A percentile compares a stretch with the other conserved stretches of the same genome.
These are phyloP conservation scores for Claviceps sp. DNA, from an alignment of 2,329 filamentous ascomycete species.

Conservation along the genomic window DNA sequence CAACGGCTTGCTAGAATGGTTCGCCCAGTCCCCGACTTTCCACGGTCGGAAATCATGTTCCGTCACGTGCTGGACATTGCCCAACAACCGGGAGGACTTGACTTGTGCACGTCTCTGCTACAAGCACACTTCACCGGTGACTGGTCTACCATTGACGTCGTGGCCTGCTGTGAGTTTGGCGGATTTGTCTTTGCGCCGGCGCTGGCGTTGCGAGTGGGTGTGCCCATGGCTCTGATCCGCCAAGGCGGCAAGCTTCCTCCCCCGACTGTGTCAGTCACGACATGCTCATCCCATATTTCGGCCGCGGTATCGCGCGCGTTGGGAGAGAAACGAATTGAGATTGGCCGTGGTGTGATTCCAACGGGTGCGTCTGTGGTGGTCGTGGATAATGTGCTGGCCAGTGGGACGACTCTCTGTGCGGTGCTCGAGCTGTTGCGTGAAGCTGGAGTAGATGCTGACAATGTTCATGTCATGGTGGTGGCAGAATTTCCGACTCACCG, in stretches of 20 bases:
- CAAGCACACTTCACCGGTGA: conserved; percentile 28
- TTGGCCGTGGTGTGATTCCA: conserved; percentile 28
- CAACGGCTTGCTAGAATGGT: conserved; percentile 37
- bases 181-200: conserved; percentile 42
- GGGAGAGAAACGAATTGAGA: conserved; percentile 31
- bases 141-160: conserved; percentile 30
- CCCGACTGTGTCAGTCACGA: conserved; percentile 35
- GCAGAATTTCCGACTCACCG: conserved; percentile 44
- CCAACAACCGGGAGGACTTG: conserved; percentile 36
- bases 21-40: conserved; percentile 33
- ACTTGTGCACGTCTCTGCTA: conserved; percentile 37
- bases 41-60: conserved; percentile 36
- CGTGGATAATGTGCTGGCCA: conserved; percentile 47
- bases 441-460: conserved; percentile 25
- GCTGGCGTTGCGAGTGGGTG: conserved; percentile 26
- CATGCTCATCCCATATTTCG: conserved; percentile 39
- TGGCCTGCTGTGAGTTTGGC: conserved; percentile 44
- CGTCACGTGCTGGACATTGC: conserved; percentile 44
- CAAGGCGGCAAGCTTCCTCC: conserved; percentile 45
- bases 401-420: conserved; percentile 39
- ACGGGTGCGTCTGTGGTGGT: conserved; percentile 33
- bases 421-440: conserved; percentile 33
- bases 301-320: conserved; percentile 17
- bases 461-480: conserved; percentile 36
- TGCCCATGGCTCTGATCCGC: conserved; percentile 38